Base-by-base conservation (phyloP, 2,329 filamentous ascomycete species). In the Penicillium hesseltinei region DNA sequence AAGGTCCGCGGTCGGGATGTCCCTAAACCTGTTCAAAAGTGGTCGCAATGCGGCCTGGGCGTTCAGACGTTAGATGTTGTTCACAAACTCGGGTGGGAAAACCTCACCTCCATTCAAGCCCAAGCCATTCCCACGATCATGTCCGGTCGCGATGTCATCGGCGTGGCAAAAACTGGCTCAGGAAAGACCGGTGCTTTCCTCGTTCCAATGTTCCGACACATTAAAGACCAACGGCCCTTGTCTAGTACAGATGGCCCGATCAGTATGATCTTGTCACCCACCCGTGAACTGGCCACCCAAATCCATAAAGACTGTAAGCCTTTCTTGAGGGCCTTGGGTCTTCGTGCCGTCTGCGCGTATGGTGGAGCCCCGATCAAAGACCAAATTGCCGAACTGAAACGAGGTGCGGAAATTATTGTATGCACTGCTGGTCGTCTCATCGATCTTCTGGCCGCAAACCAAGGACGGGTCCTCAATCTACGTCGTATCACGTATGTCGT, bases 181-280 rank as follows among this genome's bases (percentile, higher is more conserved):
- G 94, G 94, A 72, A 99, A 99, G 79, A 99, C 94, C 0, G 87
- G 97, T 67, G 94, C 94, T 6, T 99, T 97, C 72, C 78, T 96
- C 31, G 83, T 99, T 44, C 94, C 94, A 38, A 97, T 97, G 91
- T 97, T 99, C 73, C 87, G 94, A 55, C 94, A 99, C 73, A 96
- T 97, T 77, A 94, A 93, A 75, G 94, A 97, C 69, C 94, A 99
- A 72, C 82, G 86, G 49, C 87, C 89, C 0, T 79, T 97, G 19
- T 90, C 89, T 67, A 86, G 89, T 43, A 87, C 88, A 61, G 94
- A 99, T 71, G 94, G 94, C 0, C 91, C 94, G 0, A 85, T 99
- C 51, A 88, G 88, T 11, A 76, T 99, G 51, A 90, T 99, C 62
- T 89, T 99, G 82, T 94, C 93, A 13, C 94, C 94, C 0, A 99